Percentiles rank a stretch among this genome's conserved stretches.
Conservation (phyloP, 768 basidiomycete species). For the Auricularia heimuer region DNA sequence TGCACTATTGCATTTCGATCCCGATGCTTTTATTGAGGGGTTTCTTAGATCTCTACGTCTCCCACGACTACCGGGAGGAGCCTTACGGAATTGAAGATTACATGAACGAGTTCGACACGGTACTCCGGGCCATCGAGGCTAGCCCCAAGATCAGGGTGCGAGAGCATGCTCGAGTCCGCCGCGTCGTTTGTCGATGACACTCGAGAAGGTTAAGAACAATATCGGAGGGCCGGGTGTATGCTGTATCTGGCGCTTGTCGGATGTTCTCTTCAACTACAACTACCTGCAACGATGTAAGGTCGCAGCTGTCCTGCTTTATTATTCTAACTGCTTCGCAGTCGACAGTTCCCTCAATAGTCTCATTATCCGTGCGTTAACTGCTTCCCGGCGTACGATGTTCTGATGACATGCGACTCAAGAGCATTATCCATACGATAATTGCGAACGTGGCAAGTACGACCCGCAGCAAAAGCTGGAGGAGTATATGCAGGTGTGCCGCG, state of each 20-base stretch:
- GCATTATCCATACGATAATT: not conserved
- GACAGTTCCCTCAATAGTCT: conserved; percentile 27
- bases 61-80: not conserved
- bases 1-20: not conserved
- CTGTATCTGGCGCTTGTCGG: conserved; percentile 40
- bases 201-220: conserved; percentile 27
- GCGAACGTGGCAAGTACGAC: not conserved
- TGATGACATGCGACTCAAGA: conserved; percentile 19
- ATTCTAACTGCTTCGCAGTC: not conserved
- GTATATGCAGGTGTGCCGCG: not conserved
- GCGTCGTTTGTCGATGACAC: too few species aligned
- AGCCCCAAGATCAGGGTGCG: conserved; percentile 24
- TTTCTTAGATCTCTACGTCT: not conserved
- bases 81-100: conserved; percentile 31
- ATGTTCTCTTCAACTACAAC: not conserved
- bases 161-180: too few species aligned
- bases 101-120: conserved; percentile 37
- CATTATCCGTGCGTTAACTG: conserved; percentile 39
- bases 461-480: not conserved
- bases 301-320: not conserved
- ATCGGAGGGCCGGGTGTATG: conserved; percentile 53
- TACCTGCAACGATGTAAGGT: not conserved
- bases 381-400: not conserved
- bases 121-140: conserved; percentile 34
- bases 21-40: not conserved